Conservation (phyloP, 805 yeast genomes). For the Pichia deserticola region DNA sequence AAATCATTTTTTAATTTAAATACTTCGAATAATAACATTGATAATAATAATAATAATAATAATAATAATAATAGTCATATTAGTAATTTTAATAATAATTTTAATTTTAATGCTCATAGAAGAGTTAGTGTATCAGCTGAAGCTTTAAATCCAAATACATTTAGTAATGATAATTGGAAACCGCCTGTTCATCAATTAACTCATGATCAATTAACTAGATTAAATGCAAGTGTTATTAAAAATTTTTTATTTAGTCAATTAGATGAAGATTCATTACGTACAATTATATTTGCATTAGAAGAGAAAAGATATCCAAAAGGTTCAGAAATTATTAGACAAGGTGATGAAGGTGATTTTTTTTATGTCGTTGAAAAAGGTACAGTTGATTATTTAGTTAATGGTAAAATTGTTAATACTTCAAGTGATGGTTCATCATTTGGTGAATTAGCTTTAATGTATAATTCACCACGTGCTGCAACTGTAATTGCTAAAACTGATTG, state of each 20-base stretch:
- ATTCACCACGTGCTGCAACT: constrained; percentile 96
- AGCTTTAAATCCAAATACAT: constrained; percentile 67
- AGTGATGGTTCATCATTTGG: constrained; percentile 91
- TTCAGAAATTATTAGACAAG: constrained; percentile 72
- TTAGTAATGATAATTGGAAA: constrained; percentile 60
- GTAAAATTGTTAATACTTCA: constrained; percentile 60
- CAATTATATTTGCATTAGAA: constrained; percentile 78
- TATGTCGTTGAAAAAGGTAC: constrained; percentile 79
- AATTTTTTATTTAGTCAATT: constrained; percentile 82
- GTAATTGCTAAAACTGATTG: constrained; percentile 67
- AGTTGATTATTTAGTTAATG: constrained; percentile 75
- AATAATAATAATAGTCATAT: background rate
- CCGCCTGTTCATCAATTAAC: constrained; percentile 63
- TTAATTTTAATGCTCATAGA: constrained; percentile 56
- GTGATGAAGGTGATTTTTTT: constrained; percentile 91
- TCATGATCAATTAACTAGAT: constrained; percentile 55
- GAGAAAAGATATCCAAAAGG: constrained; percentile 57
- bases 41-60: too few relatives aligned
- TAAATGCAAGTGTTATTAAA: constrained; percentile 63
- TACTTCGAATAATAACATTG: too few relatives aligned
- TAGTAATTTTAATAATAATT: background rate
- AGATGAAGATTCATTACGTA: constrained; percentile 66
- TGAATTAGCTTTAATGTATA: constrained; percentile 95
- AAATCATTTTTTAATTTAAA: constrained; percentile 12
- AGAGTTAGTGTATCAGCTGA: constrained; percentile 90